phyloP scores from a whole-genome alignment of 495 filamentous ascomycete genomes.

The Bathelium albidoporum region DNA sequence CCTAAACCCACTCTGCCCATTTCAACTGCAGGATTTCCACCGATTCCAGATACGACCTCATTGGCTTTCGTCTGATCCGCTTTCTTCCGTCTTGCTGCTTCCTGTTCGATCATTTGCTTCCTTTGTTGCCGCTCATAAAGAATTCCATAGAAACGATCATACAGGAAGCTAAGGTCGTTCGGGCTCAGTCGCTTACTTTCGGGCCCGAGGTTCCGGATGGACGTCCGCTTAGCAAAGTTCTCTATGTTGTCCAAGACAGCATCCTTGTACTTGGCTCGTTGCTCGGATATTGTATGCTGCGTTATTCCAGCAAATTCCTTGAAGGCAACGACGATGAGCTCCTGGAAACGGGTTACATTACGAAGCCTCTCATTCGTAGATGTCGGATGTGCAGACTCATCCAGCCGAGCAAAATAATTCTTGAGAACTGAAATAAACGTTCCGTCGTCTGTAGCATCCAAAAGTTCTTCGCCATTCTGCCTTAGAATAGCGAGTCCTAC shows the following conservation, averaged over 20 bases:
- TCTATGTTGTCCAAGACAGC: slow-evolving; percentile 89
- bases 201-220: slow-evolving; percentile 87
- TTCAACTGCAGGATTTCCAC: slow-evolving; percentile 43
- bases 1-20: slow-evolving; percentile 82
- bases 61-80: slow-evolving; percentile 45
- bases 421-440: slow-evolving; percentile 95
- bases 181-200: slow-evolving; percentile 81
- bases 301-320: slow-evolving; percentile 95
- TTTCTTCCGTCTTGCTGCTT: slow-evolving; percentile 55
- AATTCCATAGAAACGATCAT: slow-evolving; percentile 84
- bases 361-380: slow-evolving; percentile 88
- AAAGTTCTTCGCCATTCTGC: slow-evolving; percentile 93
- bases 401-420: slow-evolving; percentile 81
- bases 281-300: slow-evolving; percentile 78
- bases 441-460: slow-evolving; percentile 93
- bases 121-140: slow-evolving; percentile 85
- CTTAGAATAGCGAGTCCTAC: slow-evolving; percentile 89
- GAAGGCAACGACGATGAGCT: slow-evolving; percentile 97
- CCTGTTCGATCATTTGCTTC: slow-evolving; percentile 64
- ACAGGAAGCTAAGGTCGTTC: slow-evolving; percentile 78
- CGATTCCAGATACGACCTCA: slow-evolving; percentile 37
- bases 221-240: slow-evolving; percentile 91
- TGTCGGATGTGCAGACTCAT: slow-evolving; percentile 90
- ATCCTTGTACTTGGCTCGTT: slow-evolving; percentile 84
- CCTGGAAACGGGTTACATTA: slow-evolving; percentile 90